Conservation (phyloP, 208 protist species). For the Angomonas deanei region DNA sequence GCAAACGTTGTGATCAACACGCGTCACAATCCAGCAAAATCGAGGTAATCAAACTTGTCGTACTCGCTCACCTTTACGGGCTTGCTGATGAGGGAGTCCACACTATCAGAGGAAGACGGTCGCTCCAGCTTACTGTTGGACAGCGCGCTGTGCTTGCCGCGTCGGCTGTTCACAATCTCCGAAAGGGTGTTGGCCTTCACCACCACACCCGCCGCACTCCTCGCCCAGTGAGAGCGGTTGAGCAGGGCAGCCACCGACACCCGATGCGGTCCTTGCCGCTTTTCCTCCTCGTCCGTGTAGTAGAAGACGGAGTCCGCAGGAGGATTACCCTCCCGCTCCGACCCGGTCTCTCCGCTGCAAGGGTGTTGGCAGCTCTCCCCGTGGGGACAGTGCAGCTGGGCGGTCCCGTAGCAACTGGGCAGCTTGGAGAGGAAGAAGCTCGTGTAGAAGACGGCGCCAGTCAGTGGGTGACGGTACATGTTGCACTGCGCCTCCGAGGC, state of each 20-base stretch:
- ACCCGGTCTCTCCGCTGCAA: neutral
- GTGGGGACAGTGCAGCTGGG: constrained; percentile 25
- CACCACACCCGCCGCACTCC: neutral
- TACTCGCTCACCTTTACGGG: constrained; percentile 1
- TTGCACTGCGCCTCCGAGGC: constrained; percentile 9
- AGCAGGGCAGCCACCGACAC: neutral
- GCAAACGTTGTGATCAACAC: neutral
- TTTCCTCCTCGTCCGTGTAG: neutral
- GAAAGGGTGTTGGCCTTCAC: neutral
- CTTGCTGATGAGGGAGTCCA: neutral
- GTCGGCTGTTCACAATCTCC: neutral
- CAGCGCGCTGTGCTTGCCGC: neutral
- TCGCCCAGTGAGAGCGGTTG: neutral
- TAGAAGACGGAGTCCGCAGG: neutral
- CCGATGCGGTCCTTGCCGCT: too few relatives aligned
- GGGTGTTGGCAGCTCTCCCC: neutral
- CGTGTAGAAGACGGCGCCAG: constrained; percentile 18
- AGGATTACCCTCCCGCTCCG: neutral
- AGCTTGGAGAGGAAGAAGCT: constrained; percentile 21
- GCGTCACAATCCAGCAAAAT: constrained; percentile 17
- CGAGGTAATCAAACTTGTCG: constrained; percentile 22
- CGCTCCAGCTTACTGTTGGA: neutral
- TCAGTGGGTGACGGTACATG: constrained; percentile 32
- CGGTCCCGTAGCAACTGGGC: constrained; percentile 23
- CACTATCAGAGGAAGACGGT: neutral